A percentile compares a stretch with the other conserved stretches of the same genome.
Conservation (phyloP, 257 asterid genomes). For the Cynanchum wilfordii region DNA sequence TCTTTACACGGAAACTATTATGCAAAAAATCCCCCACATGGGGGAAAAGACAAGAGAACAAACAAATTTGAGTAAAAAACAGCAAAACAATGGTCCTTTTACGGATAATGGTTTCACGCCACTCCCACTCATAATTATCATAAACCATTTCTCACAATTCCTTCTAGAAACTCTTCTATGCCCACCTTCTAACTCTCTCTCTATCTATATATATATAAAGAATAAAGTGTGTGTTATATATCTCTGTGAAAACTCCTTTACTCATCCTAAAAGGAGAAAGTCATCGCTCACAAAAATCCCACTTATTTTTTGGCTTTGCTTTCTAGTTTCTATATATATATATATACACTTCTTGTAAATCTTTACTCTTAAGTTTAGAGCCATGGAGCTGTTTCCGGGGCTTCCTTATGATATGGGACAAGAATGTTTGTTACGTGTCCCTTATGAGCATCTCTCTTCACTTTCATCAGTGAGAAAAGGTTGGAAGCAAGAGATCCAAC, state of each 20-base stretch:
- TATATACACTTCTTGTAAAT: not conserved
- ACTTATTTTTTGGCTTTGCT: not conserved
- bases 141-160: not conserved
- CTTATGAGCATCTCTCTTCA: conserved; percentile 40
- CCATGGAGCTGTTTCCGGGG: conserved; percentile 29
- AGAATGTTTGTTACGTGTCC: conserved; percentile 52
- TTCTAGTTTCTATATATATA: not conserved
- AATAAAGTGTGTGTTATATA: not conserved
- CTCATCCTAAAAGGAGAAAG: too few relatives aligned
- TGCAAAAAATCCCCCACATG: not conserved
- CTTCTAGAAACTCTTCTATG: conserved; percentile 14
- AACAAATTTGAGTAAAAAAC: not conserved
- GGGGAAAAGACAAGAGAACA: not conserved
- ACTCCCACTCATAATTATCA: too few relatives aligned
- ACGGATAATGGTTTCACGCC: too few relatives aligned
- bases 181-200: not conserved
- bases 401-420: conserved; percentile 61
- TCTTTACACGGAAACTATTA: too few relatives aligned
- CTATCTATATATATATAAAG: too few relatives aligned
- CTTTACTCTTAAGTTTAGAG: not conserved
- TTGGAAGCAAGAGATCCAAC: conserved; percentile 46
- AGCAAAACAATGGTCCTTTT: not conserved
- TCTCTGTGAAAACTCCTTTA: not conserved
- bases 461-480: conserved; percentile 45
- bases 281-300: not conserved